These are phyloP conservation scores for Saturnispora sanitii DNA, from an alignment of 805 yeast genomes.

Conservation along the genomic window DNA sequence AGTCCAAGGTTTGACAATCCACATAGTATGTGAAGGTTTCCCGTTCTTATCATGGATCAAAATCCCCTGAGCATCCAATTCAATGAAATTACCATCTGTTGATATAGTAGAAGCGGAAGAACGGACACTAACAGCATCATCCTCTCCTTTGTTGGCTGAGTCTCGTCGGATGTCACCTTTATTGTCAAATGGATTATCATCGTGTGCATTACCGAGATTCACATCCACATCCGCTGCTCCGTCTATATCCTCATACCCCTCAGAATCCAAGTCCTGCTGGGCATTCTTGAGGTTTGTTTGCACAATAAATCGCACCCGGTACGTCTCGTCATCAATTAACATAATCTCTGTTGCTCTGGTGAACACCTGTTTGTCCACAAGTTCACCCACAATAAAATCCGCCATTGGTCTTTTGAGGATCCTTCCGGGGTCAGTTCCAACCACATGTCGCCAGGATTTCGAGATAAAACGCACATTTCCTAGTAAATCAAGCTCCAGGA, in stretches of 20 bases:
- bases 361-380: conserved; percentile 58
- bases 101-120: conserved; percentile 29
- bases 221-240: not conserved
- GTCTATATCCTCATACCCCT: not conserved
- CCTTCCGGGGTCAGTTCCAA: conserved; percentile 53
- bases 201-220: not conserved
- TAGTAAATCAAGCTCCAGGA: conserved; percentile 73
- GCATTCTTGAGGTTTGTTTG: conserved; percentile 18
- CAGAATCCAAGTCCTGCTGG: not conserved
- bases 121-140: conserved; percentile 22
- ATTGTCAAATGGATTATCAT: not conserved
- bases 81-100: conserved; percentile 54
- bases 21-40: conserved; percentile 75
- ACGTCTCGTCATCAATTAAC: conserved; percentile 66
- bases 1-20: conserved; percentile 77
- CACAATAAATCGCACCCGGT: conserved; percentile 64
- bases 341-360: conserved; percentile 59
- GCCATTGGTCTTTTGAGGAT: conserved; percentile 50
- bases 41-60: conserved; percentile 56
- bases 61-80: conserved; percentile 91
- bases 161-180: not conserved
- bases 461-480: conserved; percentile 71
- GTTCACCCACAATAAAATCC: conserved; percentile 54
- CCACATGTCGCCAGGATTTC: conserved; percentile 67
- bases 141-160: conserved; percentile 12